Base-by-base conservation (phyloP, 2,329 filamentous ascomycete species). In the Didymella segeticola region DNA sequence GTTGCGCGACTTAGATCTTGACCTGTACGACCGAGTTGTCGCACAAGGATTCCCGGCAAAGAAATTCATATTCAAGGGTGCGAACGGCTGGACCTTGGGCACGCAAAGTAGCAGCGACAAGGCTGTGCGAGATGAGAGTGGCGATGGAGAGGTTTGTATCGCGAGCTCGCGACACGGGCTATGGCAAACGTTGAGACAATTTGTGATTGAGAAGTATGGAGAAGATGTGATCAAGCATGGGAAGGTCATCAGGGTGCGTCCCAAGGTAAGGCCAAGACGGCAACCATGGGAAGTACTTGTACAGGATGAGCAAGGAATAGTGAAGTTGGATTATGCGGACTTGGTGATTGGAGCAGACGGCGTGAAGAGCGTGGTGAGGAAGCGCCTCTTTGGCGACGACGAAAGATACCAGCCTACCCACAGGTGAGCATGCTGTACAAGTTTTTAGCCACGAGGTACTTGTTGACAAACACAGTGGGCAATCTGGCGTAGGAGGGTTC, bases 311-410 rank as follows among this genome's bases (percentile, higher is more conserved):
- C 11, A 31, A 6, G 46, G 46, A 5, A 8, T 19, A 9, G 20
- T 17, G 20, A 53, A 56, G 29, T 31, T 50, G 0, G 62, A 70
- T n/a, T 36, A 54, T 7, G 66, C 65, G 5, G 67, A 72, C 53
- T 39, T 73, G 19, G 55, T 73, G 2, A 53, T 73, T 31, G 69
- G 68, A 3, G 67, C 68, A 1, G 70, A 72, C 57, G 69, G 70
- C 0, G 62, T 70, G 7, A 60, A 60, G 34, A 70, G 67, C 33
- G 52, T 61, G 2, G 64, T 69, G 0, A 54, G 62, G 11, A 61
- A 52, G 1, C 50, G 54, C 8, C 41, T 71, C 8, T 64, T 69
- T 43, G 61, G 57, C 15, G 47, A 51, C 3, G 50, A 59, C 3
- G 52, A 60, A 19, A 52, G 55, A 37, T 65, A 46, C 23, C 41